These are phyloP conservation scores for Citeromyces matritensis DNA, from an alignment of 805 yeast species.

Conservation along the genomic window DNA sequence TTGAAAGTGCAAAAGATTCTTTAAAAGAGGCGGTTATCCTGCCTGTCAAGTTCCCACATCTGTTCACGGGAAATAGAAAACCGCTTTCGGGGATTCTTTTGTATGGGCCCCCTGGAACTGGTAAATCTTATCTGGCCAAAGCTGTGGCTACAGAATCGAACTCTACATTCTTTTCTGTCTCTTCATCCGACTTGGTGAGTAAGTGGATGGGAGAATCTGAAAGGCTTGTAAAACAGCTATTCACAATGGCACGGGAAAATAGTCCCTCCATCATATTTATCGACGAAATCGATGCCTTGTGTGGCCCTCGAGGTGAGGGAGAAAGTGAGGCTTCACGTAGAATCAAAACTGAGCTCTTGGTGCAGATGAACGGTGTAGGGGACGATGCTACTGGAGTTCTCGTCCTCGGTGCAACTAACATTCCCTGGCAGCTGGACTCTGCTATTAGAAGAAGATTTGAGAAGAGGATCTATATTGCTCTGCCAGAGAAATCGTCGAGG, in stretches of 20 bases:
- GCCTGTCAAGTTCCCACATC: slow-evolving; percentile 92
- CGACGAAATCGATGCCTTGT: slow-evolving; percentile 95
- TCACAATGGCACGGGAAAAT: slow-evolving; percentile 91
- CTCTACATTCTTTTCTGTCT: slow-evolving; percentile 89
- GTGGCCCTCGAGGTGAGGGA: slow-evolving; percentile 97
- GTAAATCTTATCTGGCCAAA: slow-evolving; percentile 91
- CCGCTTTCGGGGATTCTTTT: slow-evolving; percentile 84
- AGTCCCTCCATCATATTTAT: slow-evolving; percentile 93
- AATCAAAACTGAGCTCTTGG: slow-evolving; percentile 88
- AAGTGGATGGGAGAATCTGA: slow-evolving; percentile 99
- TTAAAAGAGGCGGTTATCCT: slow-evolving; percentile 92
- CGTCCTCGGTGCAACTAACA: slow-evolving; percentile 94
- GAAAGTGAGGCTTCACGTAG: slow-evolving; percentile 94
- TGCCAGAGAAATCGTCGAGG: slow-evolving; percentile 90
- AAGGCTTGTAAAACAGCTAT: slow-evolving; percentile 86
- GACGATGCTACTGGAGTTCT: slow-evolving; percentile 86
- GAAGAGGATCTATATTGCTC: slow-evolving; percentile 83
- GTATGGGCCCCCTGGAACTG: slow-evolving; percentile 95
- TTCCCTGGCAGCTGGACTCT: slow-evolving; percentile 97
- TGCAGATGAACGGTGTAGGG: slow-evolving; percentile 99
- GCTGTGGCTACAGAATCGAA: slow-evolving; percentile 99
- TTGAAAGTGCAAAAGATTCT: slow-evolving; percentile 92
- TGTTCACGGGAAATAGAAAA: slow-evolving; percentile 87
- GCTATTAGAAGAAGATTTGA: slow-evolving; percentile 96
- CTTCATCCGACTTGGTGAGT: slow-evolving; percentile 91